Evolutionary conservation across 352 stramenopile genomes (phyloP).

Genomic region (Pythium sp.): DNA sequence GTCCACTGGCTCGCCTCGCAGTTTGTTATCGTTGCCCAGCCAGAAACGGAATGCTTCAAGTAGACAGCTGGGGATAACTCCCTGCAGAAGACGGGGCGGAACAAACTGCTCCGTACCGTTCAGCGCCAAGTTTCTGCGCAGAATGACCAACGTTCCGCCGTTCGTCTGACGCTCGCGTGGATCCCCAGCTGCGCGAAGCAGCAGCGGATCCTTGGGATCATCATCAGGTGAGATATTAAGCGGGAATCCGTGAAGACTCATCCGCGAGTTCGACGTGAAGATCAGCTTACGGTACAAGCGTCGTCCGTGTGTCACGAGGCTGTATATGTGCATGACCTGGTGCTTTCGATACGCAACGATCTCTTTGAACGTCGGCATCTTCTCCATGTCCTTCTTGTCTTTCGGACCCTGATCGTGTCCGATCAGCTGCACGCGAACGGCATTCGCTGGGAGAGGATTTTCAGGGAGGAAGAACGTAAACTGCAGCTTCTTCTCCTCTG

Average conservation of each 20-base stretch:
- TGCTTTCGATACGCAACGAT: constrained; percentile 92
- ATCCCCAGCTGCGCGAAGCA: constrained; percentile 67
- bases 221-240: constrained; percentile 60
- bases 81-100: constrained; percentile 91
- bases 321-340: constrained; percentile 95
- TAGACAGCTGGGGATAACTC: constrained; percentile 92
- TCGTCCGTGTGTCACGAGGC: constrained; percentile 95
- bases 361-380: constrained; percentile 95
- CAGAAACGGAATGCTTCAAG: constrained; percentile 97
- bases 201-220: constrained; percentile 51
- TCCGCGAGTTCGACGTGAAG: constrained; percentile 95
- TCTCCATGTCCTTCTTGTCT: constrained; percentile 73
- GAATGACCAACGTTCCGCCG: constrained; percentile 89
- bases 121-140: constrained; percentile 62
- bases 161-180: constrained; percentile 54
- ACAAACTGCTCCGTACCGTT: constrained; percentile 87
- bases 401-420: constrained; percentile 66
- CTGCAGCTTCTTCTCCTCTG: constrained; percentile 78
- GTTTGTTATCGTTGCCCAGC: constrained; percentile 93
- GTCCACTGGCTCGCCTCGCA: constrained; percentile 93
- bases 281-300: constrained; percentile 95
- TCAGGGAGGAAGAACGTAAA: constrained; percentile 72
- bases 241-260: constrained; percentile 92
- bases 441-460: constrained; percentile 41
- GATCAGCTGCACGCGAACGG: constrained; percentile 53